These are phyloP conservation scores for Hypsizygus marmoreus DNA, from an alignment of 768 basidiomycete genomes.

Conservation along the genomic window DNA sequence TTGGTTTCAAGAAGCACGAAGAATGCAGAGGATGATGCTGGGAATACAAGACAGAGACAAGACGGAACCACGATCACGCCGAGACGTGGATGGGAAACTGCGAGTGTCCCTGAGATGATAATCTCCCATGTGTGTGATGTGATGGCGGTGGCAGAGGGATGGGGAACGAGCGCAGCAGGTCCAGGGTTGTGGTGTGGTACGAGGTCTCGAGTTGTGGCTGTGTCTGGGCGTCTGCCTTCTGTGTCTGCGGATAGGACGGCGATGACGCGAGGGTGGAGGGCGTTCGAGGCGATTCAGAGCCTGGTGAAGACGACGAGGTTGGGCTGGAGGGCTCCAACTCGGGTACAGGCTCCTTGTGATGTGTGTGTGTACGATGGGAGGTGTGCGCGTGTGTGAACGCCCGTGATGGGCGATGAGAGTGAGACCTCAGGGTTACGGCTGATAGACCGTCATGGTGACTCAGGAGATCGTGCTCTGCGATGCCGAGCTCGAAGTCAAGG, in stretches of 20 bases:
- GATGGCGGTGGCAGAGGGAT: constrained; percentile 35
- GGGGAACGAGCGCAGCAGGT: constrained; percentile 51
- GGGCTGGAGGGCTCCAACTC: constrained; percentile 45
- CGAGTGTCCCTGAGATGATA: constrained; percentile 16
- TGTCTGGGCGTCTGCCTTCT: constrained; percentile 13
- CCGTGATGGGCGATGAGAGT: constrained; percentile 23
- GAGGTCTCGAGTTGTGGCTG: constrained; percentile 22
- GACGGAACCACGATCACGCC: background rate
- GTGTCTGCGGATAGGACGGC: constrained; percentile 19
- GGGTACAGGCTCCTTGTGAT: constrained; percentile 30
- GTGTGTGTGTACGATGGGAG: constrained; percentile 3
- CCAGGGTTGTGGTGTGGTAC: constrained; percentile 39
- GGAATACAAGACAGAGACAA: background rate
- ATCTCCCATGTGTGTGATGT: constrained; percentile 21
- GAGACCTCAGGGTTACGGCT: constrained; percentile 23
- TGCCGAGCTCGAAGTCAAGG: constrained; percentile 70
- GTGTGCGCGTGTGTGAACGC: constrained; percentile 20
- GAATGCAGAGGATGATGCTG: background rate
- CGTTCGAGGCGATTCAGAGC: constrained; percentile 25
- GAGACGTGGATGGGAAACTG: constrained; percentile 17
- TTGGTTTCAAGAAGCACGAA: no score
- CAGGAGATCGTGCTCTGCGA: constrained; percentile 67
- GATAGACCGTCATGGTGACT: constrained; percentile 45
- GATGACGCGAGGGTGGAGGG: constrained; percentile 27
- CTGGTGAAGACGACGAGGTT: constrained; percentile 36